Evolutionary conservation across 106 monocot genomes (phyloP), one percentile per base, ranked within the genome.

Genomic region (Apostasia shenzhenica): DNA sequence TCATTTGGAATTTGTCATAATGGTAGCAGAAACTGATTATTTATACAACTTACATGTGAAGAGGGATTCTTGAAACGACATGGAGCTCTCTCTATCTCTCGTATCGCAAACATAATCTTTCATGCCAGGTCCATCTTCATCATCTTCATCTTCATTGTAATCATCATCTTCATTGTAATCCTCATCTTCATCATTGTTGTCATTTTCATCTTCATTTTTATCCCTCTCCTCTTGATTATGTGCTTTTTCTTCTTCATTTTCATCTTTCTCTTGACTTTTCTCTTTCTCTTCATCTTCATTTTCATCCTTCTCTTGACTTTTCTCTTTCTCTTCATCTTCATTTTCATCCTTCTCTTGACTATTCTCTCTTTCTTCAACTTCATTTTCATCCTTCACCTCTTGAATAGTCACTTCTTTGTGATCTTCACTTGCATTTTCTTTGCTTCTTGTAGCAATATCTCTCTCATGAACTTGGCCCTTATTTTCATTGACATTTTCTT

Each of bases 51-150:
- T 65, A 65, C 48, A 65, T 14, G 48, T 65, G n/a, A 65, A 65
- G 49, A 65, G 46, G 43, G 65, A 65, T 65, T 65, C 65, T 9
- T 65, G 65, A 49, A 65, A 65, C 4, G 65, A 47, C 8, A 14
- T 37, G 2, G 48, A 65, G 65, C 65, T 8, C 14, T 65, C 48
- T 37, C 65, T 65, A 47, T 65, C 65, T 49, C 48, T 65, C 43
- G 49, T 65, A 65, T 49, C 26, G 43, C 65, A 65, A 26, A 8
- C 48, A 65, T 65, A 65, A 2, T 37, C 65, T 65, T 14, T 48
- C 48, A 65, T 65, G 13, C 26, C 65, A 6, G 48, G 48, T 6
- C n/a, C 48, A 65, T 26, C 48, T 10, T 48, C 65, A 1, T 37
- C 65, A 14, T 48, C n/a, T 11, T 46, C 45, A 8, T 48, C 8